These are phyloP conservation scores for Trypanosoma congolense DNA, from an alignment of 208 protist species.

Conservation along the genomic window DNA sequence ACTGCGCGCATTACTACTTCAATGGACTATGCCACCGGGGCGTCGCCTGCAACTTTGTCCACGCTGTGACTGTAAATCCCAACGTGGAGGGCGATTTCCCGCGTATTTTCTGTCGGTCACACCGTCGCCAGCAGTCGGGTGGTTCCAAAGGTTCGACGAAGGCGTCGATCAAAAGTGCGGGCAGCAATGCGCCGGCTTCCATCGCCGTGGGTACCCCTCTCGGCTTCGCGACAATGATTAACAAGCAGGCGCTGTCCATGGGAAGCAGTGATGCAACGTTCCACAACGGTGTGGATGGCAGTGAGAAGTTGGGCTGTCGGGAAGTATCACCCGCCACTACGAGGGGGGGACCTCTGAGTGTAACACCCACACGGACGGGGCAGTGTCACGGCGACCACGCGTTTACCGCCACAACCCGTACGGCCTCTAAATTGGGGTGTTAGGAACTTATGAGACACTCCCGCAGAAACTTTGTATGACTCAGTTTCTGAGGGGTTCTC, in stretches of 20 bases:
- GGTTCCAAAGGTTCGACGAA: not conserved
- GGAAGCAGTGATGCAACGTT: not conserved
- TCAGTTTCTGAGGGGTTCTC: too few species aligned
- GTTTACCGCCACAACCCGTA: slow-evolving; percentile 13
- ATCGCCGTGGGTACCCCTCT: not conserved
- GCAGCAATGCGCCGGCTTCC: not conserved
- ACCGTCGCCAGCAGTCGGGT: slow-evolving; percentile 29
- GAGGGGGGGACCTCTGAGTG: not conserved
- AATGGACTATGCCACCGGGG: slow-evolving; percentile 82
- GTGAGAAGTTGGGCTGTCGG: not conserved
- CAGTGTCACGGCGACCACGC: not conserved
- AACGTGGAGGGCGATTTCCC: slow-evolving; percentile 57
- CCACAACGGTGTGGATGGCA: not conserved
- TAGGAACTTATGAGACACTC: too few species aligned
- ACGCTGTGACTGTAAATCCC: slow-evolving; percentile 70
- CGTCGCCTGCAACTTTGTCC: slow-evolving; percentile 72
- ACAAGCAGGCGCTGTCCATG: not conserved
- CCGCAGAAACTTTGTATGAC: too few species aligned
- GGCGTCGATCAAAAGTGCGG: not conserved
- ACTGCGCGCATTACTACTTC: slow-evolving; percentile 87
- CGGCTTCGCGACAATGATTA: not conserved
- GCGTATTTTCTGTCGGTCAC: slow-evolving; percentile 30
- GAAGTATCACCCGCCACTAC: not conserved
- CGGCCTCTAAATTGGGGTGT: not conserved
- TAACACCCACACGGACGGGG: not conserved